Evolutionary conservation across 129 eudicot species (phyloP), one percentile per base, ranked within the genome.

Genomic region (Scalesia atractyloides): DNA sequence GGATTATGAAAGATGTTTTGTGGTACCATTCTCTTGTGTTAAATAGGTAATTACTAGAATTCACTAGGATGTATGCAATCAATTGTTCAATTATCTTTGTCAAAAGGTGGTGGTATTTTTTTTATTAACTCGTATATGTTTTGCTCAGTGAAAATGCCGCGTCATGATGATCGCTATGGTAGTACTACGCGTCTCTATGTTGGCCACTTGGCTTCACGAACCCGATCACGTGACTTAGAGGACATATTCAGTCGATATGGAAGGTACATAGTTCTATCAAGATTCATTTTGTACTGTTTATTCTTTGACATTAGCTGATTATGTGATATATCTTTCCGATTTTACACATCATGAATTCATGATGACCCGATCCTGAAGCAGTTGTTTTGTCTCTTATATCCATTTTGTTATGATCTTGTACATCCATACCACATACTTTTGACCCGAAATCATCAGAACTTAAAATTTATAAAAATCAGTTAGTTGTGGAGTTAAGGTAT

Each of bases 121-220:
- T 15, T 49, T 11, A 2, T 49, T 3, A n/a, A 49, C 17, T 3
- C 4, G 18, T 49, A 2, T 12, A 7, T 49, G n/a, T 49, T 54
- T 54, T 54, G 30, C 17, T 1, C 11, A 16, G 19, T 19, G 60
- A 68, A 26, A 5, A 68, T 24, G 72, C 58, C 72, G 10, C 72
- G 46, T 17, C 19, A 46, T 66, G 72, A 66, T 46, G 72, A 66
- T 14, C 72, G 72, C 12, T 47, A 26, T 48, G 58, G 72, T 26
- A 57, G 72, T 26, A 68, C 67, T 3, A 62, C 72, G 24, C 72
- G 72, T n/a, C 59, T 68, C 22, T 47, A 68, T 68, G 61, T 68
- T 49, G 60, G 73, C 33, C 60, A 50, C n/a, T 48, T 68, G 60
- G 22, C 73, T 48, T 49, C 73, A 68, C 46, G 61, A n/a, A 68